phyloP scores from a whole-genome alignment of 805 yeast species.

The Wickerhamiella hasegawae region DNA sequence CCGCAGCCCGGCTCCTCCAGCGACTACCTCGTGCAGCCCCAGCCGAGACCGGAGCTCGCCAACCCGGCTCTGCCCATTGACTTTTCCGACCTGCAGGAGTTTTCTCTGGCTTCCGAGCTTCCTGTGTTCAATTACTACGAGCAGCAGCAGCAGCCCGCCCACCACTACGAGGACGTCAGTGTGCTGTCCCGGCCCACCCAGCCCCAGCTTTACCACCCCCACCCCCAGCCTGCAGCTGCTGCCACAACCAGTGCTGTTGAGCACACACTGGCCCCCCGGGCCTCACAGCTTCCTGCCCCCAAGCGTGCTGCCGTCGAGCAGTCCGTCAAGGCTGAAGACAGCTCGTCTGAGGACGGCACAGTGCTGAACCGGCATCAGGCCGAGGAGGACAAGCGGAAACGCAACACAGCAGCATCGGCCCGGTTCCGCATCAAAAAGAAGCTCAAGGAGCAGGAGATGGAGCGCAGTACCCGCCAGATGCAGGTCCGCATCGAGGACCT shows the following conservation, averaged over 20 bases:
- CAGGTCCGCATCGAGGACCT: slow-evolving; percentile 48
- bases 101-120: slow-evolving; percentile 21
- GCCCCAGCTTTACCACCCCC: background rate
- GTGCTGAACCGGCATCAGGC: slow-evolving; percentile 14
- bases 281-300: background rate
- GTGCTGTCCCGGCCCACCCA: background rate
- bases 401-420: slow-evolving; percentile 91
- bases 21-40: slow-evolving; percentile 2
- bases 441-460: slow-evolving; percentile 82
- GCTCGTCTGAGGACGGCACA: background rate
- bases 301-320: background rate
- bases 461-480: slow-evolving; percentile 54
- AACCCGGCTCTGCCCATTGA: slow-evolving; percentile 11
- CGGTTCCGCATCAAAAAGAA: slow-evolving; percentile 86
- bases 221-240: background rate
- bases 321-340: background rate
- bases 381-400: slow-evolving; percentile 58
- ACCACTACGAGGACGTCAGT: too few relatives aligned
- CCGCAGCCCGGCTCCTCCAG: background rate
- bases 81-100: slow-evolving; percentile 18
- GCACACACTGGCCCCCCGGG: background rate
- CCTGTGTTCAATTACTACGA: slow-evolving; percentile 11
- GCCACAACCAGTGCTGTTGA: background rate
- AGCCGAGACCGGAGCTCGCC: background rate
- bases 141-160: background rate